Conservation (phyloP, 2,329 filamentous ascomycete species). For the Fonsecaea multimorphosa region DNA sequence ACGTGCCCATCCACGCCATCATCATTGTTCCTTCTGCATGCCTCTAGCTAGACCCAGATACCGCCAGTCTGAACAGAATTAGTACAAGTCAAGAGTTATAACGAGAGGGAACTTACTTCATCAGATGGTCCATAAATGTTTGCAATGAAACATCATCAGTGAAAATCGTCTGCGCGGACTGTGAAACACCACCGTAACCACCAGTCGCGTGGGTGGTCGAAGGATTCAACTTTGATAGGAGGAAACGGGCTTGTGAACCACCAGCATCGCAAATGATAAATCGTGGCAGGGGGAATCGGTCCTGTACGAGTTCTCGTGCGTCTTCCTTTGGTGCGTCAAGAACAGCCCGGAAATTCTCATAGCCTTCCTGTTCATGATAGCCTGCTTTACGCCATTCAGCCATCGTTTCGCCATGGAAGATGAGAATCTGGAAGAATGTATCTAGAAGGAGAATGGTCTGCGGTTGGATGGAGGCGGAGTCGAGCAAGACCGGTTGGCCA, state of each 20-base stretch:
- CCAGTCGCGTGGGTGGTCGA: constrained; percentile 95
- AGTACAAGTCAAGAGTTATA: constrained; percentile 34
- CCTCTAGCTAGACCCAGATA: constrained; percentile 57
- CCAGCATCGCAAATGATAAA: constrained; percentile 99
- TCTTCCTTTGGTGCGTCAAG: constrained; percentile 96
- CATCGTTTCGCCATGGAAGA: constrained; percentile 98
- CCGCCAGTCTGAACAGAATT: constrained; percentile 53
- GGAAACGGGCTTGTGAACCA: constrained; percentile 94
- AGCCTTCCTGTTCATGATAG: constrained; percentile 97
- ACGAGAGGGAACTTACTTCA: constrained; percentile 74
- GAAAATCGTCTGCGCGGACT: constrained; percentile 96
- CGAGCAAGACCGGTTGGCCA: constrained; percentile 87
- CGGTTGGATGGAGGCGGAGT: constrained; percentile 94
- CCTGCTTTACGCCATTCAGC: constrained; percentile 98
- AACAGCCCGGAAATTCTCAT: constrained; percentile 90
- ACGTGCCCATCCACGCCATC: neutral
- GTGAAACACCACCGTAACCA: constrained; percentile 85
- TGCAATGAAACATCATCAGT: constrained; percentile 97
- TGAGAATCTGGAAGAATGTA: constrained; percentile 99
- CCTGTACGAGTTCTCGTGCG: constrained; percentile 92
- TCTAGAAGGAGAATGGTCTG: constrained; percentile 93
- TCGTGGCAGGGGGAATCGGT: constrained; percentile 95
- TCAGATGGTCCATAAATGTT: constrained; percentile 99
- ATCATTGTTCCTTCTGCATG: neutral
- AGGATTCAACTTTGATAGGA: constrained; percentile 95